Evolutionary conservation across 352 stramenopile species (phyloP), one percentile per base, ranked within the genome.

Genomic region (Albugo laibachii): DNA sequence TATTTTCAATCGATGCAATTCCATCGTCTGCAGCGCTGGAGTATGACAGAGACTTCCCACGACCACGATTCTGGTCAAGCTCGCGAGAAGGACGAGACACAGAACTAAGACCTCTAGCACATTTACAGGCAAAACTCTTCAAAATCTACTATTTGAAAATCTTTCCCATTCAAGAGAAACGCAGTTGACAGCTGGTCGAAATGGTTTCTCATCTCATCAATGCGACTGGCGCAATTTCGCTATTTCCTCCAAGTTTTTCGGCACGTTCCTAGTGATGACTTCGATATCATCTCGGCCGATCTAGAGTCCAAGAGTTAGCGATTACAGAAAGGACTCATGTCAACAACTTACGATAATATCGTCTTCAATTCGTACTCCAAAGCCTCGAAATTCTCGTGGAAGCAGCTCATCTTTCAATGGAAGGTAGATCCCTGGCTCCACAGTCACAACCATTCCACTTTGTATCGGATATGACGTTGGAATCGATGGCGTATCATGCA

Each of bases 291-390:
- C 70, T 31, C 79, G 62, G 18, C 59, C 82, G 53, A 89, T 83
- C 76, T 89, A 49, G 14, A 47, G 15, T 5, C 45, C 8, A 52
- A 21, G 35, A 47, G 12, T n/a, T 35, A 45, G 49, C 11, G 47
- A 20, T 10, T 6, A 43, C 5, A 34, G 49, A 46, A 19, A n/a
- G 5, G 18, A 19, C 34, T 43, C 45, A 42, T n/a, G 5, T 31
- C 11, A 49, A 6, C 1, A 24, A 63, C 72, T 39, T 63, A 89
- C 76, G 46, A 86, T 65, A 49, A 89, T 66, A 45, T 89, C 76
- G 54, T 89, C 76, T 61, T 89, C 76, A 44, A 89, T 89, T 31
- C 76, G 76, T 52, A 89, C 83, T 38, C 76, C 76, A 15, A 89
- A 81, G 35, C 76, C 76, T 52, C 76, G 73, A 59, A 85, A 83